A percentile compares a stretch with the other conserved stretches of the same genome.
phyloP scores from a whole-genome alignment of 2,329 filamentous ascomycete genomes.

The Boeremia exigua region DNA sequence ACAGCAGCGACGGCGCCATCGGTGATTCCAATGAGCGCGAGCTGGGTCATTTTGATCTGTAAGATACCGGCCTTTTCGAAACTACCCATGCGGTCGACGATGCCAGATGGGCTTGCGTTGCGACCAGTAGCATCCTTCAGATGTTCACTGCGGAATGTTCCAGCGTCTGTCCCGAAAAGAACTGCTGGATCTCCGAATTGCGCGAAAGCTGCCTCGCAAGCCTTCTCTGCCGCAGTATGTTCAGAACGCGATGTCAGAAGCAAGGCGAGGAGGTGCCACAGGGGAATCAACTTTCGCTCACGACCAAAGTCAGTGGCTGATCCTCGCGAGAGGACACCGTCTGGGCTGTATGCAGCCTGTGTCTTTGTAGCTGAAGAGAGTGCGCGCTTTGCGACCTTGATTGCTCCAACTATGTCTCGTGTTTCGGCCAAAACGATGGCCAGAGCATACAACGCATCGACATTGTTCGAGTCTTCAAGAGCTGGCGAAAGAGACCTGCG shows the following conservation, averaged over 20 bases:
- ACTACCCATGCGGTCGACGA: conserved; percentile 81
- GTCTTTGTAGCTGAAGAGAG: conserved; percentile 62
- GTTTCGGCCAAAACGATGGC: conserved; percentile 88
- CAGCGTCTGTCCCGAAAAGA: conserved; percentile 66
- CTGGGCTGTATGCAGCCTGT: conserved; percentile 36
- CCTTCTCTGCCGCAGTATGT: conserved; percentile 76
- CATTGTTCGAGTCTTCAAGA: conserved; percentile 69
- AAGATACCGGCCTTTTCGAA: conserved; percentile 85
- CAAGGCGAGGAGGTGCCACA: conserved; percentile 91
- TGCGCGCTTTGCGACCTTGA: conserved; percentile 80
- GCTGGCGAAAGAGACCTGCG: conserved; percentile 74
- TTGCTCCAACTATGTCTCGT: conserved; percentile 78
- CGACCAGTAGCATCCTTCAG: conserved; percentile 56
- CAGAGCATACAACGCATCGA: conserved; percentile 80
- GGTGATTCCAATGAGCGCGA: conserved; percentile 80
- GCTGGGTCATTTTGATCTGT: conserved; percentile 95
- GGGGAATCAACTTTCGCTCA: conserved; percentile 71
- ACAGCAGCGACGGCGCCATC: conserved; percentile 87
- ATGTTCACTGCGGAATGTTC: conserved; percentile 68
- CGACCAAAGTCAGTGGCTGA: conserved; percentile 47
- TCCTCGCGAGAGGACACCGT: conserved; percentile 41
- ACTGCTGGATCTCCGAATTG: conserved; percentile 77
- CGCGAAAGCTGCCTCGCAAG: conserved; percentile 90
- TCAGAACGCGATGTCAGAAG: conserved; percentile 87
- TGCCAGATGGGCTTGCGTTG: conserved; percentile 47